phyloP scores from a whole-genome alignment of 1,284 basidiomycete species.

The Tylopilus sp. region DNA sequence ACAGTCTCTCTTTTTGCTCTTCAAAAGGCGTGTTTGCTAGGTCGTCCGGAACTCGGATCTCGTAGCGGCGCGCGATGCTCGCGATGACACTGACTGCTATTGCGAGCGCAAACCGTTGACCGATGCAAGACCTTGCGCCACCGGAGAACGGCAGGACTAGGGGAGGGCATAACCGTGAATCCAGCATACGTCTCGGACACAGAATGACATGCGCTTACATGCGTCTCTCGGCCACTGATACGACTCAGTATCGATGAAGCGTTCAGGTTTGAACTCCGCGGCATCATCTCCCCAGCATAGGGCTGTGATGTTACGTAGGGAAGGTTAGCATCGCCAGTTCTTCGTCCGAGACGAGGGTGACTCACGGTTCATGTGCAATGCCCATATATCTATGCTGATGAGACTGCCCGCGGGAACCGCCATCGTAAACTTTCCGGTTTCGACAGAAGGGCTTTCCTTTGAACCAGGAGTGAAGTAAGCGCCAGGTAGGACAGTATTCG shows the following conservation, averaged over 20 bases:
- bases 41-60: slow-evolving; percentile 34
- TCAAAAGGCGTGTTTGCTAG: slow-evolving; percentile 25
- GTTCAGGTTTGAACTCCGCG: slow-evolving; percentile 42
- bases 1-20: too few species aligned
- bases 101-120: slow-evolving; percentile 33
- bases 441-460: slow-evolving; percentile 23
- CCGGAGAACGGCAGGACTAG: slow-evolving; percentile 39
- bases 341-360: not conserved
- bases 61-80: slow-evolving; percentile 28
- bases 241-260: slow-evolving; percentile 42
- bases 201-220: slow-evolving; percentile 13
- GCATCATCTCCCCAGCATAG: slow-evolving; percentile 44
- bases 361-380: slow-evolving; percentile 37
- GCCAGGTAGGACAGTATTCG: slow-evolving; percentile 36
- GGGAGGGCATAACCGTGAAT: not conserved
- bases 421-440: slow-evolving; percentile 34
- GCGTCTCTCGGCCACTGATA: slow-evolving; percentile 39
- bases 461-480: slow-evolving; percentile 33
- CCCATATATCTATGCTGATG: slow-evolving; percentile 40
- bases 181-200: not conserved
- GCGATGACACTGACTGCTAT: slow-evolving; percentile 31
- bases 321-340: not conserved
- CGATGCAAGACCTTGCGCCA: slow-evolving; percentile 42
- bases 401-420: slow-evolving; percentile 39
- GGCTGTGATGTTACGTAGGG: slow-evolving; percentile 15